Evolutionary conservation across 495 filamentous ascomycete genomes (phyloP).

Genomic region (Tuber calosporum): DNA sequence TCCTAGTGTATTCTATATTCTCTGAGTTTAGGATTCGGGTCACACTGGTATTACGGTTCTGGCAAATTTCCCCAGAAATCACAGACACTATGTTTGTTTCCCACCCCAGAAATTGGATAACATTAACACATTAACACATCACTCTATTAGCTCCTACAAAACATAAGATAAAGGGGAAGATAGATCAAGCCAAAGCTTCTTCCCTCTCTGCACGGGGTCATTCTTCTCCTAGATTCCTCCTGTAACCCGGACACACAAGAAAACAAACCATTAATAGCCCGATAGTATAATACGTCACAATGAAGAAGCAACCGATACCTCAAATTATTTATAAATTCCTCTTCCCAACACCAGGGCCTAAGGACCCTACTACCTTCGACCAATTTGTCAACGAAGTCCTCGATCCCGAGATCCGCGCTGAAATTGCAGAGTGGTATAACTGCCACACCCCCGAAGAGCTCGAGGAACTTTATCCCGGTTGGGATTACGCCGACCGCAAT

Average conservation of each 20-base stretch:
- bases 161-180: background rate
- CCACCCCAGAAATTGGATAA: background rate
- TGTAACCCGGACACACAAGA: background rate
- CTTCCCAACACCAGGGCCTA: slow-evolving; percentile 24
- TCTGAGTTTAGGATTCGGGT: background rate
- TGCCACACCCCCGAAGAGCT: slow-evolving; percentile 27
- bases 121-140: background rate
- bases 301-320: slow-evolving; percentile 33
- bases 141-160: background rate
- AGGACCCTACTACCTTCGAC: slow-evolving; percentile 30
- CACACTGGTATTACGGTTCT: background rate
- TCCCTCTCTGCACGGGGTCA: background rate
- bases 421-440: slow-evolving; percentile 31
- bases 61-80: background rate
- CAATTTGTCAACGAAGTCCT: slow-evolving; percentile 28
- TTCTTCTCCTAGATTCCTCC: background rate
- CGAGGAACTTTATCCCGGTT: slow-evolving; percentile 26
- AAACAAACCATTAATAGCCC: background rate
- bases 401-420: slow-evolving; percentile 32
- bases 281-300: background rate
- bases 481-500: slow-evolving; percentile 26
- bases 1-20: background rate
- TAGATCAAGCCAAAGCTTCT: background rate
- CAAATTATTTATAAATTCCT: slow-evolving; percentile 30
- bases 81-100: background rate